Base-by-base conservation (phyloP, 116 monocot genomes). In the Zostera marina region DNA sequence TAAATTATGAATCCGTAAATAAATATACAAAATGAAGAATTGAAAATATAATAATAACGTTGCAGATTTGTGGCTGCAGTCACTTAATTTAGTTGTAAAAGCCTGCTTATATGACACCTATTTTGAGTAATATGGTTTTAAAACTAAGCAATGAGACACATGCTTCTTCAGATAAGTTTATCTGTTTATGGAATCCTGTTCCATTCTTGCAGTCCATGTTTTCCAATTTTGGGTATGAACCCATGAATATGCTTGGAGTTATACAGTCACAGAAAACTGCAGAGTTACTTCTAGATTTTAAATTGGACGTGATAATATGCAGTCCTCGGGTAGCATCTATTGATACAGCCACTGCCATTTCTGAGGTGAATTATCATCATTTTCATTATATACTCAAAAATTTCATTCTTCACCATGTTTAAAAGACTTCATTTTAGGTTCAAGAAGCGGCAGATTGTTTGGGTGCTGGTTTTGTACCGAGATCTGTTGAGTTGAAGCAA, bases 371-470 rank as follows among this genome's bases (percentile, higher is more conserved):
- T 71, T 17, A 9, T 44, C 61, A 24, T 7, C 38, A 9, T 20
- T 12, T 24, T 38, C 3, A 4, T 47, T 22, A 23, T 21, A 42
- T 53, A 21, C 13, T 44, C 24, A 8, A 11, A 7, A n/a, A 13
- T n/a, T 44, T 17, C 7, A 5, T 17, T 54, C 44, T 14, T 42
- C 20, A 42, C 6, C 16, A 51, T 22, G 16, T 47, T 40, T 3
- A 48, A 38, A 39, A 42, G 60, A 53, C 15, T 57, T 62, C 48
- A 47, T 72, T 70, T 44, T 64, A 96, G 94, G 81, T 96, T 74
- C 94, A 88, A 76, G 94, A 80, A 69, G 88, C 94, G 59, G 94
- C 94, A 63, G 94, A 85, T 55, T 88, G 82, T 74, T 77, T 96
- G 62, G 88, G 85, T 40, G 82, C 82, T 53, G 89, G 82, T 49